Conservation (phyloP, 208 protist species). For the Trypanosoma avium region DNA sequence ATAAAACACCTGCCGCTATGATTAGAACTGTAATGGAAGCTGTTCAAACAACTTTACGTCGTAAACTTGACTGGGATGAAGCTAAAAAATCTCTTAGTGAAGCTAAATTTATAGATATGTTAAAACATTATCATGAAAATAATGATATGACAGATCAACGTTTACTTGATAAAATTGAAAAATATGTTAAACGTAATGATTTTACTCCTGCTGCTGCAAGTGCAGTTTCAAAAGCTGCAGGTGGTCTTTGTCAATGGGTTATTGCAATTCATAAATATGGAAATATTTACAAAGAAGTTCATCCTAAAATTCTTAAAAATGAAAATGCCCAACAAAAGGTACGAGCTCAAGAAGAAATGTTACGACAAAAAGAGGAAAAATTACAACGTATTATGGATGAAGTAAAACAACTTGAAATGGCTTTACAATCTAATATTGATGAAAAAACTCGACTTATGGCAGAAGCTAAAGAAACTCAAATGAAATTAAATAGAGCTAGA, state of each 20-base stretch:
- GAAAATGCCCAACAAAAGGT: constrained; percentile 93
- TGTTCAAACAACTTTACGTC: constrained; percentile 95
- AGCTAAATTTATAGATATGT: constrained; percentile 94
- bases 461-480: constrained; percentile 93
- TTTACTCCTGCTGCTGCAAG: constrained; percentile 91
- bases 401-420: constrained; percentile 88
- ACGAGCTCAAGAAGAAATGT: constrained; percentile 93
- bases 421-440: constrained; percentile 89
- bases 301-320: constrained; percentile 96
- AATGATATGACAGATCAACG: constrained; percentile 95
- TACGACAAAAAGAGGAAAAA: constrained; percentile 92
- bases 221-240: constrained; percentile 95
- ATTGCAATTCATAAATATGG: constrained; percentile 98
- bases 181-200: constrained; percentile 92
- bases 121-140: constrained; percentile 97
- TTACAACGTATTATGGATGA: constrained; percentile 93
- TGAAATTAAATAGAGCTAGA: constrained; percentile 96
- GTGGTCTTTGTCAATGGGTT: constrained; percentile 97
- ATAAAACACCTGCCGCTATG: constrained; percentile 94
- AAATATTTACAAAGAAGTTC: constrained; percentile 96
- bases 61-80: constrained; percentile 94
- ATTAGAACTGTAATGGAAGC: constrained; percentile 96
- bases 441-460: constrained; percentile 93
- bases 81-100: constrained; percentile 97
- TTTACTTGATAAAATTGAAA: constrained; percentile 94